These are phyloP conservation scores for Ensete ventricosum DNA, from an alignment of 176 grass and related monocot genomes.

Conservation along the genomic window DNA sequence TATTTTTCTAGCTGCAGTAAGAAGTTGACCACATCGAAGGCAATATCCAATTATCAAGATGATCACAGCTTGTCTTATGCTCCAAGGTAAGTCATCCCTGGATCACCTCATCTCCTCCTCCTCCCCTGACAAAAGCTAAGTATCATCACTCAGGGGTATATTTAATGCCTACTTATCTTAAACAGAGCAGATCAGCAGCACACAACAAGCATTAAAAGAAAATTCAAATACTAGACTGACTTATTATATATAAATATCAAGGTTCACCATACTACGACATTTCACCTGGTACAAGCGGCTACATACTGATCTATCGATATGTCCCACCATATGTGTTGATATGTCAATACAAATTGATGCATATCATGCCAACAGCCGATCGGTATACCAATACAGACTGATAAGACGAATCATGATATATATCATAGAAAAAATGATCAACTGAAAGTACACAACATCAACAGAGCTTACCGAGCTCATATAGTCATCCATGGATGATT, in stretches of 20 bases:
- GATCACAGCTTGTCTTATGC: not conserved
- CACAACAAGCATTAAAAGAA: not conserved
- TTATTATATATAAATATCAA: not conserved
- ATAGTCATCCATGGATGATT: constrained; percentile 77
- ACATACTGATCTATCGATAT: too few relatives aligned
- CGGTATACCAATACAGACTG: too few relatives aligned
- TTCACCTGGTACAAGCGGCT: too few relatives aligned
- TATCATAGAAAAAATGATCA: not conserved
- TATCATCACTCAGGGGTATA: too few relatives aligned
- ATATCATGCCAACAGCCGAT: too few relatives aligned
- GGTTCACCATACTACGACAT: too few relatives aligned
- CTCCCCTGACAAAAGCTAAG: not conserved
- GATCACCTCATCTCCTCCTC: not conserved
- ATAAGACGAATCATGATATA: not conserved
- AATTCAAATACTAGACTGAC: not conserved
- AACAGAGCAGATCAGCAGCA: too few relatives aligned
- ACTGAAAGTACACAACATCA: not conserved
- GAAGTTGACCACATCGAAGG: not conserved
- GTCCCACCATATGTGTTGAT: too few relatives aligned
- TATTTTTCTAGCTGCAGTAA: not conserved
- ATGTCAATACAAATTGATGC: too few relatives aligned
- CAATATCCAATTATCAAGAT: not conserved
- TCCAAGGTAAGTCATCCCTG: not conserved
- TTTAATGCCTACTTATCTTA: too few relatives aligned
- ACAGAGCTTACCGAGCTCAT: constrained; percentile 38